Percentiles rank a stretch among this genome's conserved stretches.
Conservation (phyloP, 176 grass and related monocot genomes). For the Aegilops bicornis region DNA sequence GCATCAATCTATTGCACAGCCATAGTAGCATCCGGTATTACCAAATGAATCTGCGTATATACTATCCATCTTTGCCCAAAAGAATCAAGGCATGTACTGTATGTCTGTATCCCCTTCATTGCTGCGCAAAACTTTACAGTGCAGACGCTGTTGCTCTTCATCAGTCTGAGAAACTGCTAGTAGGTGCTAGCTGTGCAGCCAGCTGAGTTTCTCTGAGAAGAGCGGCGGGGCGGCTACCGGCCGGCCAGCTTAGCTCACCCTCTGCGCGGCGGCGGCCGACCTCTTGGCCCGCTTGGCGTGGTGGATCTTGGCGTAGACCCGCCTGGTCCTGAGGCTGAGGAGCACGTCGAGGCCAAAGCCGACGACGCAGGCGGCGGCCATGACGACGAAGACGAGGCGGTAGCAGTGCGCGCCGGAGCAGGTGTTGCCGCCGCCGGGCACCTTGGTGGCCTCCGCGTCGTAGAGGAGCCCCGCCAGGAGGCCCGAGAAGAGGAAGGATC, state of each 20-base stretch:
- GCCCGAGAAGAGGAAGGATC: conserved; percentile 97
- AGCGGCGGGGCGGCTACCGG: neutral
- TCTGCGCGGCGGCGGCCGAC: neutral
- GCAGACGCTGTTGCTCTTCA: neutral
- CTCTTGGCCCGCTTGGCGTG: conserved; percentile 54
- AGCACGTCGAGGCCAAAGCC: conserved; percentile 77
- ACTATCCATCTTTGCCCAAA: neutral
- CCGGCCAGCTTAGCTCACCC: conserved; percentile 3
- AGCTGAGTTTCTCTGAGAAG: neutral
- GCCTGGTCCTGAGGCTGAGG: conserved; percentile 65
- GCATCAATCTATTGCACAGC: no score
- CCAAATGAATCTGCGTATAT: conserved; percentile 15
- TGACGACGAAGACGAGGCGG: conserved; percentile 74
- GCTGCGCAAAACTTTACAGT: neutral
- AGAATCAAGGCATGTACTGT: neutral
- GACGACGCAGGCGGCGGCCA: conserved; percentile 67
- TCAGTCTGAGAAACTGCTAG: neutral
- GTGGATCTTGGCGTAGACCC: conserved; percentile 78
- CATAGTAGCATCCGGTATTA: neutral
- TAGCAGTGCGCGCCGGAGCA: conserved; percentile 91
- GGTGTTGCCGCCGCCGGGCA: conserved; percentile 77
- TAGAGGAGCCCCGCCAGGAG: conserved; percentile 90
- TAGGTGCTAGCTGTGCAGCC: neutral
- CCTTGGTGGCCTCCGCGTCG: conserved; percentile 73
- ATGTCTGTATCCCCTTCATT: neutral